Percentiles rank a stretch among this genome's conserved stretches.
Conservation (phyloP, 2,329 filamentous ascomycete genomes). For the Neopestalotiopsis clavispora region DNA sequence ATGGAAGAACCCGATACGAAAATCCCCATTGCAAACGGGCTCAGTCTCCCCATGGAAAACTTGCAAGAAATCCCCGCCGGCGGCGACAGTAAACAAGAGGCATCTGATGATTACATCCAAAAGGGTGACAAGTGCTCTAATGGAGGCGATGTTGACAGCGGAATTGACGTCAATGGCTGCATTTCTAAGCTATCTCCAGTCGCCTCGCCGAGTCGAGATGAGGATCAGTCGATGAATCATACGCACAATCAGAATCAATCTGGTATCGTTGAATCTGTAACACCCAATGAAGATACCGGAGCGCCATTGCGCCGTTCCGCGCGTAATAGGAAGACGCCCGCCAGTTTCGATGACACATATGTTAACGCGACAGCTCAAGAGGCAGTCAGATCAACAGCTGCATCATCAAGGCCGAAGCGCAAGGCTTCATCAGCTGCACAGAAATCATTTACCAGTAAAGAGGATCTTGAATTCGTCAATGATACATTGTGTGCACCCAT, state of each 20-base stretch:
- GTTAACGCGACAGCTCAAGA: constrained; percentile 9
- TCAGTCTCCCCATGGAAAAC: too few species aligned
- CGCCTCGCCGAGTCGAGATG: not conserved
- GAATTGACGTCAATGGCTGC: not conserved
- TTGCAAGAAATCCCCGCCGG: not conserved
- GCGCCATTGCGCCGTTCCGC: constrained; percentile 14
- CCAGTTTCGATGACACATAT: constrained; percentile 16
- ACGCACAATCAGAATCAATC: not conserved
- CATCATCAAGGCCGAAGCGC: constrained; percentile 44
- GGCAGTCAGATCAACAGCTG: not conserved
- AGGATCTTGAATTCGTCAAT: constrained; percentile 42
- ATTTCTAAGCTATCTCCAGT: not conserved
- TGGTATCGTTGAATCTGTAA: not conserved
- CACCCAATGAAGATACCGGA: not conserved
- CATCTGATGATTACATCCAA: not conserved
- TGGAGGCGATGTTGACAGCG: not conserved
- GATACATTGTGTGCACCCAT: constrained; percentile 52
- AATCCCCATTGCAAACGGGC: not conserved
- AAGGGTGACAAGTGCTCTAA: not conserved
- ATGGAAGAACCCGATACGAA: not conserved
- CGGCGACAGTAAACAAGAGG: not conserved
- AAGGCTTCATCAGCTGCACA: constrained; percentile 44
- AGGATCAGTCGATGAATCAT: constrained; percentile 7
- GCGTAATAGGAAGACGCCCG: constrained; percentile 11
- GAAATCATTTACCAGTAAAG: constrained; percentile 37